A percentile compares a stretch with the other conserved stretches of the same genome.
Evolutionary conservation across 768 basidiomycete species (phyloP).

Genomic region (Guyanaporus albipodus): DNA sequence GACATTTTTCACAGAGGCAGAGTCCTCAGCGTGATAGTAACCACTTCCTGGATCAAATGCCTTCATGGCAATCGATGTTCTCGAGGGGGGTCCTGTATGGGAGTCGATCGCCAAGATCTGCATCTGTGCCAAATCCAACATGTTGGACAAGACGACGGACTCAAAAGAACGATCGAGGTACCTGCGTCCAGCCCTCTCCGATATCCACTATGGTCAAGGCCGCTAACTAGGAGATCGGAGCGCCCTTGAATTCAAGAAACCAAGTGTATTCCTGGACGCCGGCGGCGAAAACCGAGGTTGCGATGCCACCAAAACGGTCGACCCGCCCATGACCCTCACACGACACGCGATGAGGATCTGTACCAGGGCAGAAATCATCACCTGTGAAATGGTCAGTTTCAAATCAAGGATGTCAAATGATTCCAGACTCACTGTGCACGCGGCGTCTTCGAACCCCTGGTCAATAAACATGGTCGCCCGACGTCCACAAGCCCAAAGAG

Average conservation of each 20-base stretch:
- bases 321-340: conserved; percentile 33
- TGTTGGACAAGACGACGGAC: too few species aligned
- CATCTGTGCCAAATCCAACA: too few species aligned
- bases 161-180: too few species aligned
- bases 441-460: conserved; percentile 35
- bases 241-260: conserved; percentile 33
- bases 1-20: too few species aligned
- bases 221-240: conserved; percentile 40
- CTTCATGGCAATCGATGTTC: too few species aligned
- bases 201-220: conserved; percentile 39
- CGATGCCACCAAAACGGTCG: conserved; percentile 30
- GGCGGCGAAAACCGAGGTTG: conserved; percentile 31
- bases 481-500: background rate
- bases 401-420: background rate
- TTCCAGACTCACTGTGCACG: conserved; percentile 35
- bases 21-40: too few species aligned
- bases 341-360: conserved; percentile 47
- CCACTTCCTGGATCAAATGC: too few species aligned
- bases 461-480: background rate
- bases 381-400: conserved; percentile 26
- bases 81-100: too few species aligned
- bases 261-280: conserved; percentile 31
- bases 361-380: conserved; percentile 41
- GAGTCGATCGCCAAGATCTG: too few species aligned
- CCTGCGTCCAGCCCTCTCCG: conserved; percentile 1